Base-by-base conservation (phyloP, 371 early-diverging fungal species). In the Rhizomucor pusillus region DNA sequence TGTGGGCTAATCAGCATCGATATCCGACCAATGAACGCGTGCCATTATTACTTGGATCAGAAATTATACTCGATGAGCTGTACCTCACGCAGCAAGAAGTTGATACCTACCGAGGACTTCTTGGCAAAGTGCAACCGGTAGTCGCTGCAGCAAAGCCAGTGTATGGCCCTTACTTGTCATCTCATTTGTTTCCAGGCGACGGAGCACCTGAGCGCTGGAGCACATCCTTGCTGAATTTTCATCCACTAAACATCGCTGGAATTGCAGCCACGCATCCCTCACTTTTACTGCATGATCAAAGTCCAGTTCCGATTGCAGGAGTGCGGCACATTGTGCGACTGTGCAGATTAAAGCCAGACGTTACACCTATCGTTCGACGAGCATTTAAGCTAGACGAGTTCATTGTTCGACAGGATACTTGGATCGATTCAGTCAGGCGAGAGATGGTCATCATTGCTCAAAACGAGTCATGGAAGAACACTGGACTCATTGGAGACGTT, bases 1-100 rank as follows among this genome's bases (percentile, higher is more conserved):
- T 61, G 11, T 44, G 44, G 29, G 62, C 62, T 19, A 55, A 61
- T 33, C 62, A 61, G 29, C 46, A 51, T 12, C 55, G 62, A 12
- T 61, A 61, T 23, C 62, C 62, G 18, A 52, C 52, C 1, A 44
- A 61, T 43, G 50, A 54, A 6, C 51, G 56, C 16, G 47, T 56
- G 1, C 62, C 62, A 11, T 45, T 61, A 11, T 50, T 61, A 13
- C 41, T 49, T 18, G 29, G 52, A 29, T 50, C 56, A 29, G 62
- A 61, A 43, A 50, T 61, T 9, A 13, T 61, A 25, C 29, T 50
- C 24, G 62, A 61, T 35, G 62, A 61, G 18, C 22, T 46, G 3
- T 56, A 51, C 35, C 41, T 56, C 14, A 43, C 47, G 12, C 29
- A 16, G 47, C 24, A 47, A 6, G 62, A 61, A 16, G 29, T 56